Evolutionary conservation across 2,329 filamentous ascomycete genomes (phyloP), one percentile per base, ranked within the genome.

Genomic region (Pezicula radicicola): DNA sequence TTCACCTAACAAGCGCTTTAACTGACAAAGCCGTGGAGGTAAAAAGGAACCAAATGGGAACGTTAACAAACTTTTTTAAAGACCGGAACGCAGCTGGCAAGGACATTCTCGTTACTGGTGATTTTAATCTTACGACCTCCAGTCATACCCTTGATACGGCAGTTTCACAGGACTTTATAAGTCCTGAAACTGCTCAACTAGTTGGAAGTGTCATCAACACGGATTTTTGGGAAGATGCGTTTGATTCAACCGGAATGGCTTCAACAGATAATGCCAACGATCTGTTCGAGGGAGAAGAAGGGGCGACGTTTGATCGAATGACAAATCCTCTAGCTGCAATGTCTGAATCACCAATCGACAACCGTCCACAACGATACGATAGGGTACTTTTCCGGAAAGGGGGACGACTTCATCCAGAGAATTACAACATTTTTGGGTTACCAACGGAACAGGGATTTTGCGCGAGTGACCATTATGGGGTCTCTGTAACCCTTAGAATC

Each of bases 61-160:
- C 66, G 18, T 62, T 88, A 1, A 53, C 48, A 28, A 27, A 50
- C 6, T 54, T 58, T 33, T 27, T 51, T 6, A 7, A 6, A 8
- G 18, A 25, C 7, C 19, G 46, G 45, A 46, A 25, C 8, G 36
- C 19, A 48, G n/a, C 4, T 5, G 16, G 13, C n/a, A 48, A n/a
- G 12, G 42, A 50, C 9, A 25, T 54, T 8, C 60, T 79, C 2
- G 59, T 88, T 18, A 78, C 79, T 0, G 85, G 85, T 3, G 83
- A 87, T 61, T 84, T 87, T 63, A 88, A 88, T 58, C 69, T 87
- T 21, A 72, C 78, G 6, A 85, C 83, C 0, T 88, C 84, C 1
- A 68, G 72, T 2, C 72, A 73, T 48, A 80, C 81, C 0, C 76
- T 87, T 33, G 69, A 78, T 10, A 68, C 71, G 4, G 81, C 83